A percentile compares a stretch with the other conserved stretches of the same genome.
Evolutionary conservation across 805 yeast species (phyloP).

Genomic region (Vanderwaltozyma yarrowii): DNA sequence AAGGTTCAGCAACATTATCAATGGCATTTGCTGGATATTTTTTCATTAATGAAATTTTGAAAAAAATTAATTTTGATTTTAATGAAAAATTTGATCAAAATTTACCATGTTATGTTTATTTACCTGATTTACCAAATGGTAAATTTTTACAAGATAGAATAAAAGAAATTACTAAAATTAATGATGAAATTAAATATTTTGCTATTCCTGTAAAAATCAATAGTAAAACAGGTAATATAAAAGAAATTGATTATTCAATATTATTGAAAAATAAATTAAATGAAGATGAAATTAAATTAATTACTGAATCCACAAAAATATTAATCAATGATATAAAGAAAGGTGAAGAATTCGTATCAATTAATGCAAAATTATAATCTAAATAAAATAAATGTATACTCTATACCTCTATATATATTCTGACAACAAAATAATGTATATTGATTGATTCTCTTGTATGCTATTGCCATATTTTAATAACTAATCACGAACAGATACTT

Average conservation of each 20-base stretch:
- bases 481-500: too few species aligned
- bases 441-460: too few species aligned
- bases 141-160: conserved; percentile 31
- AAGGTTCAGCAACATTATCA: conserved; percentile 76
- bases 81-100: conserved; percentile 19
- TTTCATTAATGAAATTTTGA: conserved; percentile 57
- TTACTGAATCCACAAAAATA: conserved; percentile 43
- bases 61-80: conserved; percentile 20
- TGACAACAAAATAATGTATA: too few species aligned
- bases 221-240: conserved; percentile 36
- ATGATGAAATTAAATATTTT: conserved; percentile 35
- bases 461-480: too few species aligned
- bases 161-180: conserved; percentile 1
- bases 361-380: conserved; percentile 12
- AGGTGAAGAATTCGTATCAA: conserved; percentile 41
- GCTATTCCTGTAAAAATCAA: conserved; percentile 51
- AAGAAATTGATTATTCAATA: conserved; percentile 37
- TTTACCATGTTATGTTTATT: conserved; percentile 43
- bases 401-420: too few species aligned
- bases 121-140: conserved; percentile 46
- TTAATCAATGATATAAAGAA: conserved; percentile 46
- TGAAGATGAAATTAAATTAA: conserved; percentile 41
- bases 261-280: conserved; percentile 35
- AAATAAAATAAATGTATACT: too few species aligned
- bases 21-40: conserved; percentile 83